Evolutionary conservation across 2,329 filamentous ascomycete species (phyloP), one percentile per base, ranked within the genome.

Genomic region (Blastomyces parvus): DNA sequence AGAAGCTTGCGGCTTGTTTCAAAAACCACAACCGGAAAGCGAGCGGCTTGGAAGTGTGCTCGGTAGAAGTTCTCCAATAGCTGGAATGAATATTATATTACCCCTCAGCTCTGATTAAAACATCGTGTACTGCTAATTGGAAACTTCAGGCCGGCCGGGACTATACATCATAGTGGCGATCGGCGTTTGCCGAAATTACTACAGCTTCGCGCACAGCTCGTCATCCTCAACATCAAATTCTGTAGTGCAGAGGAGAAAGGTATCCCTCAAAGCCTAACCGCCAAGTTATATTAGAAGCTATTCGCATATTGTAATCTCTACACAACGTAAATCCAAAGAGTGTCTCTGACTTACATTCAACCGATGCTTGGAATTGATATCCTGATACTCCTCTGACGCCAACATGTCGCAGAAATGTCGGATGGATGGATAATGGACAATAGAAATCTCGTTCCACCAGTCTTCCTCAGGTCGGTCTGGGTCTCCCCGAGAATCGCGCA

Each of bases 341-440:
- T 5, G 40, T n/a, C 17, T 22, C 4, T 44, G 53, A 71, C 72
- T 69, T 62, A 75, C 73, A 68, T 71, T 78, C 62, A 86, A 72
- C 36, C 84, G 74, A 69, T 79, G 74, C 69, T 74, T 79, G 60
- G 79, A 74, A 72, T 86, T 86, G 6, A 84, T 82, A 48, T 73
- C 77, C 74, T 86, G 83, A 71, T 86, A 86, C 68, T 85, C 83
- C 67, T 79, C 76, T 53, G 80, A 80, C 1, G 76, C 79, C 53
- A 85, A 69, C 84, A 86, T 87, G 69, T 85, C 83, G 53, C 81
- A 81, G 69, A 87, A 87, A 71, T 87, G 84, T 65, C 72, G 66
- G 44, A 87, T 81, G 60, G 80, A 84, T 2, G 85, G 84, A 72
- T 87, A 87, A 74, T 87, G 84, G 62, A 85, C 85, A 53, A 87